Conservation (phyloP, 345 rosid species). For the Iberis pinnata region DNA sequence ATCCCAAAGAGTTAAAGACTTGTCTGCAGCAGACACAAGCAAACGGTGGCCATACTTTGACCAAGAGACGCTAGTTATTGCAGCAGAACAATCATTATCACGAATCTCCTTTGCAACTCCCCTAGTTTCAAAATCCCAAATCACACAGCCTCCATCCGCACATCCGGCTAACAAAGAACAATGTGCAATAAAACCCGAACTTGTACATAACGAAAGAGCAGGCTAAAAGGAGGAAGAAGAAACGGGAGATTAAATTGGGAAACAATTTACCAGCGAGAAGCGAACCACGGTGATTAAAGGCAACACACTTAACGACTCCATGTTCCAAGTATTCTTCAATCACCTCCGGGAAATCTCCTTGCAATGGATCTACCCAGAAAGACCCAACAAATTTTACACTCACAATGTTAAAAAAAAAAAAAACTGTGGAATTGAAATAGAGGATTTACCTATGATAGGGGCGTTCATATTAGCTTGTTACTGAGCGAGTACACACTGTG, state of each 20-base stretch:
- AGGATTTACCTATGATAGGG: slow-evolving; percentile 28
- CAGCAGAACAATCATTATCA: slow-evolving; percentile 64
- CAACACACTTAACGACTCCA: slow-evolving; percentile 86
- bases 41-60: slow-evolving; percentile 84
- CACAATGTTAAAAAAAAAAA: background rate
- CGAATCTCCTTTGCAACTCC: slow-evolving; percentile 88
- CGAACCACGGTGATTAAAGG: slow-evolving; percentile 95
- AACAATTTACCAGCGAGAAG: slow-evolving; percentile 92
- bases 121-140: slow-evolving; percentile 98
- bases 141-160: slow-evolving; percentile 81
- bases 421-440: background rate
- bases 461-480: slow-evolving; percentile 23
- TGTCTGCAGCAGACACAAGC: slow-evolving; percentile 93
- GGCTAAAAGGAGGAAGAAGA: background rate
- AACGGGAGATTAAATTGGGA: too few species aligned
- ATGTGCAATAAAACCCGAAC: too few species aligned
- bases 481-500: background rate
- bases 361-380: slow-evolving; percentile 66
- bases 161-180: slow-evolving; percentile 73
- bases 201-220: slow-evolving; percentile 6
- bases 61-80: slow-evolving; percentile 93
- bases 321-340: slow-evolving; percentile 95
- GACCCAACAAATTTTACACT: too few species aligned
- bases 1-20: slow-evolving; percentile 92
- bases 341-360: slow-evolving; percentile 98